phyloP scores from a whole-genome alignment of 2,329 filamentous ascomycete genomes.

The Waltergamsia citrina region DNA sequence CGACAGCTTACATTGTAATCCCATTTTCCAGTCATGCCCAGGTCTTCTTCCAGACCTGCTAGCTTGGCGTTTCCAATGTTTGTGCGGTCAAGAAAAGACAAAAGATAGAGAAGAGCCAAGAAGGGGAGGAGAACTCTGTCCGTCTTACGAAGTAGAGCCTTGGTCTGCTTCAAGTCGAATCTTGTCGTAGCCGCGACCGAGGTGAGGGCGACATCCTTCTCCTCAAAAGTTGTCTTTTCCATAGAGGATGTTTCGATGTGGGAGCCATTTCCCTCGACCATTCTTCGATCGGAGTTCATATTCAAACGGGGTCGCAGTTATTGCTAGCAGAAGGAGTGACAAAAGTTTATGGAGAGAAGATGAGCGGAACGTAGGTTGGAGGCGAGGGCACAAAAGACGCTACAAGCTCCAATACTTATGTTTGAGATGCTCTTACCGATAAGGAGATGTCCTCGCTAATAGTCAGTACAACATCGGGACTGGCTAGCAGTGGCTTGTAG shows the following conservation, averaged over 20 bases:
- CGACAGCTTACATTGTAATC: conserved; percentile 20
- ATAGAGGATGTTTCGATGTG: conserved; percentile 3
- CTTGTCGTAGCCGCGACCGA: conserved; percentile 2
- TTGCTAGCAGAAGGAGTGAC: background rate
- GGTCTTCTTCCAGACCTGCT: conserved; percentile 35
- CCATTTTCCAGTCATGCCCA: conserved; percentile 20
- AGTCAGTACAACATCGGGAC: too few species aligned
- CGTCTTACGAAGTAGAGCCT: conserved; percentile 40
- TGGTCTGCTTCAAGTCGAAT: too few species aligned
- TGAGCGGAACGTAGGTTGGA: too few species aligned
- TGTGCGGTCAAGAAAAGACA: conserved; percentile 35
- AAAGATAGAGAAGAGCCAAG: conserved; percentile 48
- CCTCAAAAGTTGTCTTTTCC: conserved; percentile 1
- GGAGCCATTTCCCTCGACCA: background rate
- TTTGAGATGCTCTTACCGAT: too few species aligned
- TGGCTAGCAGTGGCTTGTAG: too few species aligned
- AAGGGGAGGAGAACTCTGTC: conserved; percentile 49
- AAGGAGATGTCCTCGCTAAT: too few species aligned
- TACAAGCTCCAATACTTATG: background rate
- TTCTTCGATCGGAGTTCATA: background rate
- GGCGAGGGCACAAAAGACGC: background rate
- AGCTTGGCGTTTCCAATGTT: conserved; percentile 49
- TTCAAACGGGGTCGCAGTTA: too few species aligned
- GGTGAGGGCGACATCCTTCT: background rate
- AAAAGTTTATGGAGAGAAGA: background rate